These are phyloP conservation scores for Candida sojae DNA, from an alignment of 1,139 yeast species.

Conservation along the genomic window DNA sequence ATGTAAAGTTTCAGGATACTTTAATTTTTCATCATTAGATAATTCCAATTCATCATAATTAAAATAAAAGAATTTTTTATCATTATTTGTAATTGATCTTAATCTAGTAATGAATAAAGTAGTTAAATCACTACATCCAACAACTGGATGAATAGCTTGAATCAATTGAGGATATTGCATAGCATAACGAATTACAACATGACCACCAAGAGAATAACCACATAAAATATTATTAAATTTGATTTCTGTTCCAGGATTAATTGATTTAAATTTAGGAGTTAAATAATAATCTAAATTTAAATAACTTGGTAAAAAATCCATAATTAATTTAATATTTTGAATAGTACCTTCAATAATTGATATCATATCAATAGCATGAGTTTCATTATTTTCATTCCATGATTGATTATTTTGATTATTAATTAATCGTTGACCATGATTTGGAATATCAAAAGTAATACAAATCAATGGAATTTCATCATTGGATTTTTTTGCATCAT, in stretches of 20 bases:
- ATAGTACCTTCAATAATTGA: slow-evolving; percentile 53
- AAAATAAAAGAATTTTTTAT: slow-evolving; percentile 33
- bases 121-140: slow-evolving; percentile 49
- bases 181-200: slow-evolving; percentile 52
- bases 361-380: slow-evolving; percentile 57
- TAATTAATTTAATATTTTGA: slow-evolving; percentile 48
- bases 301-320: slow-evolving; percentile 50
- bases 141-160: slow-evolving; percentile 44
- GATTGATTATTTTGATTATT: slow-evolving; percentile 34
- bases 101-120: slow-evolving; percentile 44
- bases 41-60: slow-evolving; percentile 39
- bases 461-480: slow-evolving; percentile 39
- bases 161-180: slow-evolving; percentile 38
- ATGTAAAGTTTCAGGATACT: slow-evolving; percentile 42
- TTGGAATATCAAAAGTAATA: slow-evolving; percentile 58
- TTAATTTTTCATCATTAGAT: slow-evolving; percentile 23
- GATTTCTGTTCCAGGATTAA: slow-evolving; percentile 19
- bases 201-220: slow-evolving; percentile 68
- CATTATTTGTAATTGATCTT: slow-evolving; percentile 20
- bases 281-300: slow-evolving; percentile 36
- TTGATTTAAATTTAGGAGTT: slow-evolving; percentile 20
- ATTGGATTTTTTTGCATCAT: slow-evolving; percentile 20
- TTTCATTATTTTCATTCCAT: slow-evolving; percentile 43
- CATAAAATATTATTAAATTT: slow-evolving; percentile 38
- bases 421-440: slow-evolving; percentile 57